A percentile compares a stretch with the other conserved stretches of the same genome.
Conservation (phyloP, 306 rosid genomes). For the Urtica urens region DNA sequence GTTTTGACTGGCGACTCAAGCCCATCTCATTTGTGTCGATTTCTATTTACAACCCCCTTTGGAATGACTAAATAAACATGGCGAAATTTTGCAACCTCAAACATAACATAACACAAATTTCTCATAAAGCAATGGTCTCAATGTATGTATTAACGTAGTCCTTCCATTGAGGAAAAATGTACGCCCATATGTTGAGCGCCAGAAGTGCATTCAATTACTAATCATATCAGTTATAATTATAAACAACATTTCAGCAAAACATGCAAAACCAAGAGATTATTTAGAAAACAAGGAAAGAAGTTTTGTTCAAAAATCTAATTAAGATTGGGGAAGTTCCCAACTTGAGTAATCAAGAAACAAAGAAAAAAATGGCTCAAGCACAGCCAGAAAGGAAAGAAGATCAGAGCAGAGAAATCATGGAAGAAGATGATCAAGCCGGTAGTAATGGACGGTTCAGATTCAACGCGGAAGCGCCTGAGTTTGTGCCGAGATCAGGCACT, state of each 20-base stretch:
- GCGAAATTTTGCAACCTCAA: constrained; percentile 25
- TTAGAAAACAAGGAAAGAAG: no score
- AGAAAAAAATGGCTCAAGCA: constrained; percentile 1
- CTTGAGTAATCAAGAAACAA: not conserved
- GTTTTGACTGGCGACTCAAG: no score
- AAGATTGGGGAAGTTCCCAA: not conserved
- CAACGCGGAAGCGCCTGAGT: constrained; percentile 90
- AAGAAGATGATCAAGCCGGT: constrained; percentile 18
- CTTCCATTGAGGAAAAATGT: constrained; percentile 20
- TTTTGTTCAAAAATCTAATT: not conserved
- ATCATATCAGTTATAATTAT: constrained; percentile 24
- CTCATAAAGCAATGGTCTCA: constrained; percentile 19
- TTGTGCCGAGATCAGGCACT: constrained; percentile 71
- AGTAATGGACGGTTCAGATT: constrained; percentile 42
- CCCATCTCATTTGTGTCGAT: no score
- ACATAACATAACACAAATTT: constrained; percentile 2
- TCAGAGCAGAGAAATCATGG: constrained; percentile 19
- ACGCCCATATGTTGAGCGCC: constrained; percentile 34
- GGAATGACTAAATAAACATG: not conserved
- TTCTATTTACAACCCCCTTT: no score
- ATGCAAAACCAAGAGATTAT: not conserved
- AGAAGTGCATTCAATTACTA: constrained; percentile 43
- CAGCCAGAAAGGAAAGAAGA: constrained; percentile 21
- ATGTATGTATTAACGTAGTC: constrained; percentile 18
- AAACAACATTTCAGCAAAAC: constrained; percentile 10